These are phyloP conservation scores for Aspergillus bertholletiae DNA, from an alignment of 495 filamentous ascomycete genomes.

Conservation along the genomic window DNA sequence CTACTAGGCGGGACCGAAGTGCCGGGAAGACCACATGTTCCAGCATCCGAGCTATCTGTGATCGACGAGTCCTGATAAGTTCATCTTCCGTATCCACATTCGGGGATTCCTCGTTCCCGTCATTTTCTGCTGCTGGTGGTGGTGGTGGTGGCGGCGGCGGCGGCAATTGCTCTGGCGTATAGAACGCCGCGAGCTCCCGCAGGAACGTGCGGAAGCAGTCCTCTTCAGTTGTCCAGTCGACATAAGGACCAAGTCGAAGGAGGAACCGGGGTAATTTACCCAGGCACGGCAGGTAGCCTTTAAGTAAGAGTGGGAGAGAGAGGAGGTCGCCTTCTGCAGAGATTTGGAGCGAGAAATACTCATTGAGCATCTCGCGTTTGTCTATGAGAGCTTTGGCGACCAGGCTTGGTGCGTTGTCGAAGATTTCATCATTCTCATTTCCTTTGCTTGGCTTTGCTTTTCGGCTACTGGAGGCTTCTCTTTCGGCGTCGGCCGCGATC, in stretches of 20 bases:
- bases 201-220: conserved; percentile 84
- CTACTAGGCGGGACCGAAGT: conserved; percentile 77
- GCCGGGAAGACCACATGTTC: conserved; percentile 90
- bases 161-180: conserved; percentile 83
- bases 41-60: conserved; percentile 64
- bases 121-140: conserved; percentile 26
- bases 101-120: conserved; percentile 10
- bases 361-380: conserved; percentile 78
- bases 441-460: conserved; percentile 11
- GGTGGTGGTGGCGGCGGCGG: conserved; percentile 37
- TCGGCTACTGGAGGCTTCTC: conserved; percentile 14
- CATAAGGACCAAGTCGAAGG: conserved; percentile 80
- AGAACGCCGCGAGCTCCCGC: conserved; percentile 84
- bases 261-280: conserved; percentile 88
- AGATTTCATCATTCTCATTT: conserved; percentile 54
- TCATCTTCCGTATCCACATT: conserved; percentile 30
- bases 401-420: conserved; percentile 58
- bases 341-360: conserved; percentile 90
- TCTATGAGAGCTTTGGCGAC: conserved; percentile 64
- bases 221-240: conserved; percentile 83
- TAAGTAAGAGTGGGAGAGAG: conserved; percentile 79
- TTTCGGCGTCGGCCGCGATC: conserved; percentile 69
- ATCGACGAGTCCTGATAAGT: conserved; percentile 56
- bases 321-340: conserved; percentile 71
- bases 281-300: conserved; percentile 81